Percentiles rank a stretch among this genome's conserved stretches.
These are phyloP conservation scores for Nitzschia sp. DNA, from an alignment of 108 stramenopile species.

Conservation along the genomic window DNA sequence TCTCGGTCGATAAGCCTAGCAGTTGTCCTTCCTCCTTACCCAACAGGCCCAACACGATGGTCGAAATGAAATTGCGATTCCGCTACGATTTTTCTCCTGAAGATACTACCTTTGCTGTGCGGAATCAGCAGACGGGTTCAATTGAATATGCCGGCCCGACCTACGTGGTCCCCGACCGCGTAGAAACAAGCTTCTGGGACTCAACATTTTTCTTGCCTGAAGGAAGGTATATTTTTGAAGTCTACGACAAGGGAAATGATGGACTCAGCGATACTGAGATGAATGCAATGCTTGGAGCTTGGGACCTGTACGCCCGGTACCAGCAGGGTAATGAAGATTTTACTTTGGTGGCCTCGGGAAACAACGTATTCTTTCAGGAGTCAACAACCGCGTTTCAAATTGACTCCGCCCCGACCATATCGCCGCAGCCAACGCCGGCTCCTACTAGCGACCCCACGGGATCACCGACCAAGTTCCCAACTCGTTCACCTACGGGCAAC, in stretches of 20 bases:
- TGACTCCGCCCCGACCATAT: neutral
- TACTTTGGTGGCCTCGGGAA: neutral
- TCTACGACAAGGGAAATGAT: constrained; percentile 48
- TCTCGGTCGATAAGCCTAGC: constrained; percentile 10
- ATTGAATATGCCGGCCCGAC: constrained; percentile 29
- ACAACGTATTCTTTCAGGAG: neutral
- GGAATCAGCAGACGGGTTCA: neutral
- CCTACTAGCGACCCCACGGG: neutral
- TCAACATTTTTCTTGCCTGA: constrained; percentile 19
- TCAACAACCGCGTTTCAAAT: neutral
- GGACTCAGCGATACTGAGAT: constrained; percentile 31
- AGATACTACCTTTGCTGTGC: constrained; percentile 29
- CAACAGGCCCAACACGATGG: neutral
- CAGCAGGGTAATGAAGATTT: constrained; percentile 6
- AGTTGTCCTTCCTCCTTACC: neutral
- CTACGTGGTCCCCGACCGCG: constrained; percentile 11
- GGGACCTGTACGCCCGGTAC: constrained; percentile 20
- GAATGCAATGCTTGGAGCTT: neutral
- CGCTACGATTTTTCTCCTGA: constrained; percentile 32
- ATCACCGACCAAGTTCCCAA: neutral
- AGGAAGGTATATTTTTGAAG: constrained; percentile 49
- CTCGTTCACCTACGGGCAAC: neutral
- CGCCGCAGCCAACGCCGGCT: neutral
- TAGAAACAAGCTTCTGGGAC: neutral
- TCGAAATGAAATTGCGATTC: constrained; percentile 12